Percentiles rank a stretch among this genome's conserved stretches.
These are phyloP conservation scores for Suillus luteus DNA, from an alignment of 768 basidiomycete genomes.

Conservation along the genomic window DNA sequence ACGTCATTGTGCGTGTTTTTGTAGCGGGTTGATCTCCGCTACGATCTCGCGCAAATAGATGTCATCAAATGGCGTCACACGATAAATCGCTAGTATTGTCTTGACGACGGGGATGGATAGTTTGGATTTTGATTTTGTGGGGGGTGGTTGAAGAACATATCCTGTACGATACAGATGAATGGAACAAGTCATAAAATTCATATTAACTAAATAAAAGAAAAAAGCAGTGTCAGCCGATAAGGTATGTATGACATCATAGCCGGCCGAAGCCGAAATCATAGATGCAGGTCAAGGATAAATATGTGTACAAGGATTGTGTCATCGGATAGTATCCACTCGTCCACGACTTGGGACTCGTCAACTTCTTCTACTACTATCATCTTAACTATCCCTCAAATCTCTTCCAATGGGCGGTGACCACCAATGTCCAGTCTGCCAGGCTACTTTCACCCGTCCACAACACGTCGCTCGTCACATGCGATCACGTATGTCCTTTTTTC, in stretches of 20 bases:
- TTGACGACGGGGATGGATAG: slow-evolving; percentile 29
- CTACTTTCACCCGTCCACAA: slow-evolving; percentile 86
- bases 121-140: background rate
- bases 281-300: slow-evolving; percentile 31
- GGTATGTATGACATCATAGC: slow-evolving; percentile 12
- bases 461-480: slow-evolving; percentile 92
- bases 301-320: slow-evolving; percentile 39
- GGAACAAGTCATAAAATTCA: background rate
- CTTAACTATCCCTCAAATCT: background rate
- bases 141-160: background rate
- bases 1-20: slow-evolving; percentile 31
- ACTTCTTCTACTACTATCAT: slow-evolving; percentile 17
- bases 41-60: slow-evolving; percentile 44
- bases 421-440: slow-evolving; percentile 85
- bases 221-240: slow-evolving; percentile 9
- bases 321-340: slow-evolving; percentile 32
- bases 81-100: slow-evolving; percentile 27
- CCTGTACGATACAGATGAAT: background rate
- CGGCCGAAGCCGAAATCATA: background rate
- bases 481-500: slow-evolving; percentile 63
- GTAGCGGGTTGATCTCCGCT: slow-evolving; percentile 62
- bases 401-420: slow-evolving; percentile 73
- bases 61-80: slow-evolving; percentile 32
- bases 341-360: slow-evolving; percentile 15
- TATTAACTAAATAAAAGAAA: background rate